These are phyloP conservation scores for Forsythia suspensa DNA, from an alignment of 257 asterid genomes.

Conservation along the genomic window DNA sequence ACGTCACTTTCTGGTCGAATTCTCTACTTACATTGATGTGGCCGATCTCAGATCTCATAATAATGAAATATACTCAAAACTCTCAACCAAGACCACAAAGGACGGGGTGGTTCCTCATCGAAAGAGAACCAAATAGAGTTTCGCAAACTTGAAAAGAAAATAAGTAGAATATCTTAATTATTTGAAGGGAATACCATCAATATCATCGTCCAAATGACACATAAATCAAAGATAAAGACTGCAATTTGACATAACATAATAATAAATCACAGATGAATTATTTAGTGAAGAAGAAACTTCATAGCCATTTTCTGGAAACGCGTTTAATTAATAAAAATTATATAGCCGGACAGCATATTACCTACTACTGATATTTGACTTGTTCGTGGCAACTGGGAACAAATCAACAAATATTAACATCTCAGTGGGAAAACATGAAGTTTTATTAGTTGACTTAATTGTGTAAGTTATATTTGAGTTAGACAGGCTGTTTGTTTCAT, in stretches of 20 bases:
- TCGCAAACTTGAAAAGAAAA: neutral
- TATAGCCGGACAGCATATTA: neutral
- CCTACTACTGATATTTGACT: too few species aligned
- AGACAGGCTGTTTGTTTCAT: conserved; percentile 3
- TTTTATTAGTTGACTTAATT: neutral
- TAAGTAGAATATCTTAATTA: neutral
- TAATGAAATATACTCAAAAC: neutral
- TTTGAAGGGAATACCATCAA: too few species aligned
- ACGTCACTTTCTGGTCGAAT: too few species aligned
- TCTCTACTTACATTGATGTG: too few species aligned
- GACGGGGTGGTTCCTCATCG: neutral
- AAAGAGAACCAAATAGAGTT: neutral
- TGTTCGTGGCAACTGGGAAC: neutral
- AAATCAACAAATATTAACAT: too few species aligned
- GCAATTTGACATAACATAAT: too few species aligned
- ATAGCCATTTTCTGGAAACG: neutral
- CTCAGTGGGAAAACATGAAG: neutral
- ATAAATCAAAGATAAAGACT: too few species aligned
- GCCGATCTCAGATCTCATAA: neutral
- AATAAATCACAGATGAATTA: too few species aligned
- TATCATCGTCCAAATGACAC: too few species aligned
- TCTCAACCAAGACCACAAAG: too few species aligned
- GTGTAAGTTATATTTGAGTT: neutral
- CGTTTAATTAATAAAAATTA: neutral
- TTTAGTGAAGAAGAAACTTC: neutral